Evolutionary conservation across 495 filamentous ascomycete genomes (phyloP).

Genomic region (Aspergillus cavernicola): DNA sequence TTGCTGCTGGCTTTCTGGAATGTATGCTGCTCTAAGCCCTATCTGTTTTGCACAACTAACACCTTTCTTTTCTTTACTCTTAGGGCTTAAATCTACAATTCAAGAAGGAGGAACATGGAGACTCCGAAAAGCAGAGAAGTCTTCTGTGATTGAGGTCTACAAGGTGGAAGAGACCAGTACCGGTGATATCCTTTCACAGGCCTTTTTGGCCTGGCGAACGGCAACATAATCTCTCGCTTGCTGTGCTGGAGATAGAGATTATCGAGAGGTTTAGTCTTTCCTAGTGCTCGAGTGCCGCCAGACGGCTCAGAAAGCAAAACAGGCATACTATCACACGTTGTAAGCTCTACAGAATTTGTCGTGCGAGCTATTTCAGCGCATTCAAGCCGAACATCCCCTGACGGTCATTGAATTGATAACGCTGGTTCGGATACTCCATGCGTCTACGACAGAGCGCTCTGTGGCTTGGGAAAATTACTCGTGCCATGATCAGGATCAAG

Average conservation of each 20-base stretch:
- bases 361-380: background rate
- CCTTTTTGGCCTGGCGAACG: constrained; percentile 72
- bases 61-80: background rate
- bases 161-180: constrained; percentile 68
- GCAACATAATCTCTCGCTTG: constrained; percentile 1
- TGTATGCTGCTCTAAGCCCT: constrained; percentile 44
- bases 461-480: background rate
- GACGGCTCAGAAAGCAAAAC: background rate
- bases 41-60: background rate
- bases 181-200: constrained; percentile 69
- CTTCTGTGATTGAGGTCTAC: constrained; percentile 63
- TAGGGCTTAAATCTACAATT: constrained; percentile 64
- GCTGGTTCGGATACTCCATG: background rate
- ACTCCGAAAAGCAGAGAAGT: constrained; percentile 59
- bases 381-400: no score
- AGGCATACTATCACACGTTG: background rate
- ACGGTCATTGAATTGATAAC: no score
- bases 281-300: background rate
- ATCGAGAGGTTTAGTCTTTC: background rate
- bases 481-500: background rate
- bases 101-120: constrained; percentile 75
- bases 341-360: background rate
- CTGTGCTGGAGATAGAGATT: background rate
- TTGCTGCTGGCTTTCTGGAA: constrained; percentile 69
- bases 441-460: background rate